Conservation (phyloP, 129 eudicot genomes). For the Pseudognaphalium luteoalbum region DNA sequence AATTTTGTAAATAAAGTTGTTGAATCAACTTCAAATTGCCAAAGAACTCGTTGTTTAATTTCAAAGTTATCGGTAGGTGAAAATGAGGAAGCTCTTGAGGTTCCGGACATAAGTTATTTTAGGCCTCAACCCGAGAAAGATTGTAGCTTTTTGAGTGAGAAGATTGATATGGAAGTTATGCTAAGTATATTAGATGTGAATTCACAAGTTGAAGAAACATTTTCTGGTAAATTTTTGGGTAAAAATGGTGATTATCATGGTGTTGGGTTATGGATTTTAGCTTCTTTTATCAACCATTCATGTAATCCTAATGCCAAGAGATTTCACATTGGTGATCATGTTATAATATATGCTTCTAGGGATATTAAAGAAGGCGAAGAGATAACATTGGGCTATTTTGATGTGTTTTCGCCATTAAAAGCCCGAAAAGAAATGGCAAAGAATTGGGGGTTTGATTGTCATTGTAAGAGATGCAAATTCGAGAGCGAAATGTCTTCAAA, state of each 20-base stretch:
- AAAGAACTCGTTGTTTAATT: slow-evolving; percentile 47
- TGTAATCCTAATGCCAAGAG: slow-evolving; percentile 87
- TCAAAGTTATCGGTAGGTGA: slow-evolving; percentile 62
- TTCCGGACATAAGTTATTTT: slow-evolving; percentile 56
- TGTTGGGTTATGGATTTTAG: slow-evolving; percentile 75
- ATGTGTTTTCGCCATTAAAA: slow-evolving; percentile 56
- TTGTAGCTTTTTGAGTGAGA: slow-evolving; percentile 29
- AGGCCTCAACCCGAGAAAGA: slow-evolving; percentile 56
- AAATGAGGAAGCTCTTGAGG: slow-evolving; percentile 60
- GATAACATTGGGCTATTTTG: slow-evolving; percentile 78
- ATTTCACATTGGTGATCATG: slow-evolving; percentile 74
- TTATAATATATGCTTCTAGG: slow-evolving; percentile 69
- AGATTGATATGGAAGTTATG: slow-evolving; percentile 42
- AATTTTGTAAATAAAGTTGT: slow-evolving; percentile 74
- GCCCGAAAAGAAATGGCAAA: slow-evolving; percentile 60
- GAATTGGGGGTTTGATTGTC: slow-evolving; percentile 81
- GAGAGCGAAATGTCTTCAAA: slow-evolving; percentile 47
- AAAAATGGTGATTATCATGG: slow-evolving; percentile 69
- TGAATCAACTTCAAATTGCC: slow-evolving; percentile 51
- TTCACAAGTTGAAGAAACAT: slow-evolving; percentile 67
- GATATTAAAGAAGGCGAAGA: slow-evolving; percentile 94
- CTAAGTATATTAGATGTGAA: slow-evolving; percentile 78
- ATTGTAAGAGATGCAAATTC: slow-evolving; percentile 72
- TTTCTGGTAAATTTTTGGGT: slow-evolving; percentile 63
- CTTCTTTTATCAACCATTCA: slow-evolving; percentile 86